Evolutionary conservation across 345 rosid genomes (phyloP), one percentile per base, ranked within the genome.

Genomic region (Euphorbia pulcherrima): DNA sequence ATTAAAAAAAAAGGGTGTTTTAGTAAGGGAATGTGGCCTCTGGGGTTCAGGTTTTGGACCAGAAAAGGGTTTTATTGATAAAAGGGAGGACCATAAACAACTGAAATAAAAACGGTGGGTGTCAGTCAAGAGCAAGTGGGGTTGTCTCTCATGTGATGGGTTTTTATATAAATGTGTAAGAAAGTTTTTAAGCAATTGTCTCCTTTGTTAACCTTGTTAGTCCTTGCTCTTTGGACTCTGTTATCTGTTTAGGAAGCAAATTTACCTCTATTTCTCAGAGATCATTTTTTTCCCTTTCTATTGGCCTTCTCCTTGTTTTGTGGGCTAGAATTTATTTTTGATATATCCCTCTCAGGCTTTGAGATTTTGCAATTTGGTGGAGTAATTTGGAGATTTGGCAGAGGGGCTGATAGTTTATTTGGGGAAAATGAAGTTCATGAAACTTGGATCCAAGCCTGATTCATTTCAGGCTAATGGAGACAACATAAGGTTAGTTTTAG

Each of bases 361-460:
- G 53, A 56, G n/a, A 28, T 56, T 50, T 60, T 6, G 30, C 9
- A 13, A 40, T 12, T 29, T 68, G 41, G 48, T 64, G 63, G 7
- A n/a, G 33, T 47, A 57, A 21, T 17, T 68, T 62, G 29, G 73
- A 37, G 55, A n/a, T 65, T 50, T 61, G 2, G 46, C 23, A 47
- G 58, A 60, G 69, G 53, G 60, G 37, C 68, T n/a, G 60, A 28
- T 62, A 61, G n/a, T 71, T 75, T 44, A 6, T 29, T 39, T 46
- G 72, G 44, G 44, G 66, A 72, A 79, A 24, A 90, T 90, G 96
- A 90, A 90, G 88, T 89, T 85, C 82, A 89, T 89, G 96, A 89
- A 89, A 79, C 92, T 89, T 78, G 96, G 96, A 57, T 89, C 92
- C 66, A 90, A 90, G 83, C 90, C 92, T n/a, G 92, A 90, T 71